Conservation (phyloP, 495 filamentous ascomycete genomes). For the Neurospora sp. region DNA sequence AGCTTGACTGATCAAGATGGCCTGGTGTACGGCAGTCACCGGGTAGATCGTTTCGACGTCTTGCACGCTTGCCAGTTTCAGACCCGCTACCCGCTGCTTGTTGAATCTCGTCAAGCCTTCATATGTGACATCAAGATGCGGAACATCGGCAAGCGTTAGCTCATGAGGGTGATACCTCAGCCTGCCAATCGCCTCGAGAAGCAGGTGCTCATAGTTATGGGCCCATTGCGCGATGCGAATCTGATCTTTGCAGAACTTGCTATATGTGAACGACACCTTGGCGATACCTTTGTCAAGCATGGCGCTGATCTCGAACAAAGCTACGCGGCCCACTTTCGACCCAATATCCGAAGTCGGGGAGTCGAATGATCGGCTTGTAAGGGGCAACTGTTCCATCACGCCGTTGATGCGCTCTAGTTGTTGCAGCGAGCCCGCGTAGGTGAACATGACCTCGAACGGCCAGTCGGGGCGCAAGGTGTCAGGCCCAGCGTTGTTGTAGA, state of each 20-base stretch:
- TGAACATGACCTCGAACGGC: slow-evolving; percentile 64
- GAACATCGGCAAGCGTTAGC: slow-evolving; percentile 51
- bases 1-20: slow-evolving; percentile 50
- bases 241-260: slow-evolving; percentile 48
- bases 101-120: slow-evolving; percentile 43
- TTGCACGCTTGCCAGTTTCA: slow-evolving; percentile 35
- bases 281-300: slow-evolving; percentile 49
- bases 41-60: slow-evolving; percentile 49
- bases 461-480: slow-evolving; percentile 38
- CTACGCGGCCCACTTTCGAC: slow-evolving; percentile 45
- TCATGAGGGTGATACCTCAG: slow-evolving; percentile 39
- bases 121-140: slow-evolving; percentile 52
- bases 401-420: slow-evolving; percentile 51
- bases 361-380: slow-evolving; percentile 25
- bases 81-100: slow-evolving; percentile 34
- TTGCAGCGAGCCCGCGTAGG: slow-evolving; percentile 56
- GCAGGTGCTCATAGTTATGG: slow-evolving; percentile 43
- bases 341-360: slow-evolving; percentile 48
- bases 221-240: slow-evolving; percentile 50
- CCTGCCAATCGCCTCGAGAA: slow-evolving; percentile 39
- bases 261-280: slow-evolving; percentile 56
- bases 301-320: slow-evolving; percentile 52
- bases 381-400: slow-evolving; percentile 47
- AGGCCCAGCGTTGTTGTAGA: slow-evolving; percentile 34
- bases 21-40: slow-evolving; percentile 58